Evolutionary conservation across 2,329 filamentous ascomycete species (phyloP), one percentile per base, ranked within the genome.

Genomic region (Talaromyces sp.): DNA sequence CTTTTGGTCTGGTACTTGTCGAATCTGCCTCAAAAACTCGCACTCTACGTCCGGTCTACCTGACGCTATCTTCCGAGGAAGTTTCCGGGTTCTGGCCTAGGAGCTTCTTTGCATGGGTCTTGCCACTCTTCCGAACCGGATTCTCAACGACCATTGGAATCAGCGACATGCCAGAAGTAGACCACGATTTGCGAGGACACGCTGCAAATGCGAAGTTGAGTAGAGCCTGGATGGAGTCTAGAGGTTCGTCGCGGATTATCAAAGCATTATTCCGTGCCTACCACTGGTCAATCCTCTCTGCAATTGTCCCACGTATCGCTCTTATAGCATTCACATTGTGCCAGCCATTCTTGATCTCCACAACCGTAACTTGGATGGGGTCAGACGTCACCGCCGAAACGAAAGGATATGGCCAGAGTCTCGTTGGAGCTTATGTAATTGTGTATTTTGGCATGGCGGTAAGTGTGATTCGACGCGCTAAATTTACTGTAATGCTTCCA

Each of bases 41-140:
- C 11, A 67, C 77, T 8, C 72, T 73, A 19, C 81, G 81, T 0
- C 76, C 73, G 0, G 14, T 33, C 1, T 64, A 64, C 19, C 56
- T 19, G 19, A 24, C 14, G n/a, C n/a, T 45, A 27, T 39, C 56
- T 2, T 24, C 31, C 9, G 82, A 86, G 69, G 78, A 78, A 27
- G 81, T 79, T 14, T 81, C 78, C 64, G 78, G 82, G 7, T 69
- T 82, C 19, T 78, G 80, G 70, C 80, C 72, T 50, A 72, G 76
- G 16, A 74, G 73, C 2, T 70, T 81, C 24, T 84, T 84, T 67
- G 80, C 76, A 71, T 85, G 83, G 82, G 71, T 83, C 43, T 81
- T 79, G 41, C 74, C 76, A 2, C 68, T 85, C 3, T 78, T 86
- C 27, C 74, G 75, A 14, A 73, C 73, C 19, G 82, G 83, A 0